Conservation (phyloP, 345 rosid genomes). For the Ceriops decandra region DNA sequence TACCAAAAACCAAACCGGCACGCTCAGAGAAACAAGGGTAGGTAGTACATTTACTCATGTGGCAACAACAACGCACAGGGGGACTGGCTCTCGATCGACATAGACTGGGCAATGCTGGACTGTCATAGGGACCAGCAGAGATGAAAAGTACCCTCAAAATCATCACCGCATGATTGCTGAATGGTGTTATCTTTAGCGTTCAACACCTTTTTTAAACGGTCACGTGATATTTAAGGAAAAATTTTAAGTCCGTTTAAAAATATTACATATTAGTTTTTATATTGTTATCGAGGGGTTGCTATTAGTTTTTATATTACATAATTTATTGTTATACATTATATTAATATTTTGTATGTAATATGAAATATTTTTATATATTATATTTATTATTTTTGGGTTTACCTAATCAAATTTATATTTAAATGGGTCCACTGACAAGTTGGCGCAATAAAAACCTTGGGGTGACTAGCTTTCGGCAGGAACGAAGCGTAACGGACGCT, state of each 20-base stretch:
- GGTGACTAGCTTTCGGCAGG: neutral
- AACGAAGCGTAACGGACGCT: neutral
- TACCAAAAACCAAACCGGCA: too few species aligned
- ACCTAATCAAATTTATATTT: neutral
- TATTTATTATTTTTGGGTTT: too few species aligned
- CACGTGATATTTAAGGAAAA: neutral
- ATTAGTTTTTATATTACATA: too few species aligned
- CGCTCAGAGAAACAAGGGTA: too few species aligned
- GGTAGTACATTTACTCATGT: neutral
- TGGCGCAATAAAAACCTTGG: conserved; percentile 11
- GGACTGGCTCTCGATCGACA: neutral
- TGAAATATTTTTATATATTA: neutral
- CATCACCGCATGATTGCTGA: conserved; percentile 33
- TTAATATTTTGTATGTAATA: too few species aligned
- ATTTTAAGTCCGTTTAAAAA: too few species aligned
- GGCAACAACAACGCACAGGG: neutral
- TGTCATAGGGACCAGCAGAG: neutral
- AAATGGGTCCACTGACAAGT: neutral
- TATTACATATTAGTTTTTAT: too few species aligned
- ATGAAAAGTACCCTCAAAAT: conserved; percentile 13
- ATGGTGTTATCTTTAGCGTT: neutral
- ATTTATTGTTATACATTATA: too few species aligned
- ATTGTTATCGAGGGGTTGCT: too few species aligned
- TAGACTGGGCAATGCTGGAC: conserved; percentile 1
- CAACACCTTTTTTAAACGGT: neutral